Evolutionary conservation across 495 filamentous ascomycete genomes (phyloP).

Genomic region (Penicillium daleae): DNA sequence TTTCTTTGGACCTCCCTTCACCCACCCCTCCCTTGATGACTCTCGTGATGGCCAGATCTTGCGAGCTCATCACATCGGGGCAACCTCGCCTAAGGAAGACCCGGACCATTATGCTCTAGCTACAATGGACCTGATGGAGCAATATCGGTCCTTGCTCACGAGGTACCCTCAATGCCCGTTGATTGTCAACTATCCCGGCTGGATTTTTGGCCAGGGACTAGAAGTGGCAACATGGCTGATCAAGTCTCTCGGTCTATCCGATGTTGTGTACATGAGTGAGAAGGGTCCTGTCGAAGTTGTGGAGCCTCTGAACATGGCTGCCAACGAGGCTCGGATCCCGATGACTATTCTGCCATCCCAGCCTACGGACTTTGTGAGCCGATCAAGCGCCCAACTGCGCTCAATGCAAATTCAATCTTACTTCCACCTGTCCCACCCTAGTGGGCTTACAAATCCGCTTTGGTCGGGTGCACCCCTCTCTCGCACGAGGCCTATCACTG

Average conservation of each 20-base stretch:
- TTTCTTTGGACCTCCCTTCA: slow-evolving; percentile 75
- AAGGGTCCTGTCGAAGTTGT: slow-evolving; percentile 69
- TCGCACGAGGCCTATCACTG: slow-evolving; percentile 53
- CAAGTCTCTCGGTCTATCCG: slow-evolving; percentile 48
- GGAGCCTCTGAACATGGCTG: slow-evolving; percentile 52
- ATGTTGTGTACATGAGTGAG: slow-evolving; percentile 76
- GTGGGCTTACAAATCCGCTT: slow-evolving; percentile 36
- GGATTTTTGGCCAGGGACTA: slow-evolving; percentile 77
- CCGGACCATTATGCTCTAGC: slow-evolving; percentile 71
- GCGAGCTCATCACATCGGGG: slow-evolving; percentile 73
- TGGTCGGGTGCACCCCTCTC: slow-evolving; percentile 57
- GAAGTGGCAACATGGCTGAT: slow-evolving; percentile 71
- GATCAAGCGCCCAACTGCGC: slow-evolving; percentile 69
- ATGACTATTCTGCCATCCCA: slow-evolving; percentile 58
- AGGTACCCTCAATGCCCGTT: slow-evolving; percentile 58
- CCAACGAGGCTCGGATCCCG: slow-evolving; percentile 35
- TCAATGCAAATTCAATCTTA: slow-evolving; percentile 83
- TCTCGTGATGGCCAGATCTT: slow-evolving; percentile 48
- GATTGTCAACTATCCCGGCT: slow-evolving; percentile 81
- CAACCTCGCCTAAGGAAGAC: slow-evolving; percentile 69
- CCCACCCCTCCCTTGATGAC: slow-evolving; percentile 58
- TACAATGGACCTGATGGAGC: slow-evolving; percentile 66
- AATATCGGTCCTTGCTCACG: slow-evolving; percentile 57
- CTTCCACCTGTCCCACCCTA: slow-evolving; percentile 60
- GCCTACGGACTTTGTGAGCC: slow-evolving; percentile 61